Base-by-base conservation (phyloP, 208 protist genomes). In the Leishmania major region DNA sequence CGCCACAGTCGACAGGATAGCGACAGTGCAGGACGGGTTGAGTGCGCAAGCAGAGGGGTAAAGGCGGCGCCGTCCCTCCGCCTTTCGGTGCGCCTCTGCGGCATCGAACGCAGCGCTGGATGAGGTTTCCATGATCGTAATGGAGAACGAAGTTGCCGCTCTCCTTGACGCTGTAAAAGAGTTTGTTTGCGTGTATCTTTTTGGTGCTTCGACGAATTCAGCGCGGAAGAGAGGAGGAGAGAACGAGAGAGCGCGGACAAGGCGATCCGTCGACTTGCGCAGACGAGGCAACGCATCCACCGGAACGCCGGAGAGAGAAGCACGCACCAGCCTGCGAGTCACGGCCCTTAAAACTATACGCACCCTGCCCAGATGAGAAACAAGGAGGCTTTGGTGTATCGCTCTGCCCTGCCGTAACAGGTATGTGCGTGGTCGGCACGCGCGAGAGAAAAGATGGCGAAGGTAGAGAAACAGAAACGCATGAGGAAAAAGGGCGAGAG, bases 1-100 rank as follows among this genome's bases (percentile, higher is more conserved):
- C 8, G 72, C 82, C 22, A 85, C 78, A 22, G 82, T 85, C 25
- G 82, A 80, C 10, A 81, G 70, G 37, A 85, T 11, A 11, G 72
- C 77, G 31, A 85, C 82, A 6, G 82, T 85, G 82, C 82, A 81
- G 40, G 82, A 73, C 10, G 82, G 77, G 31, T 81, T 85, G 51
- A 85, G 77, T 60, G 77, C 71, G 31, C 70, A 85, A 35, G 72
- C 71, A 11, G 69, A n/a, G 5, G 77, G 82, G 43, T 78, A 66
- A 49, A 78, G 40, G 37, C n/a, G 55, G 11, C 75, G 75, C 57
- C 67, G 75, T 66, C 51, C 53, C 40, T 35, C 51, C 31, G 10
- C 17, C 3, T 7, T 47, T 31, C 31, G 15, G 31, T 77, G 47
- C 49, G 19, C 40, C 51, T 43, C 73, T 31, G 51, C 31, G 5